These are phyloP conservation scores for Eucalyptus tenuipes DNA, from an alignment of 345 rosid species.

Conservation along the genomic window DNA sequence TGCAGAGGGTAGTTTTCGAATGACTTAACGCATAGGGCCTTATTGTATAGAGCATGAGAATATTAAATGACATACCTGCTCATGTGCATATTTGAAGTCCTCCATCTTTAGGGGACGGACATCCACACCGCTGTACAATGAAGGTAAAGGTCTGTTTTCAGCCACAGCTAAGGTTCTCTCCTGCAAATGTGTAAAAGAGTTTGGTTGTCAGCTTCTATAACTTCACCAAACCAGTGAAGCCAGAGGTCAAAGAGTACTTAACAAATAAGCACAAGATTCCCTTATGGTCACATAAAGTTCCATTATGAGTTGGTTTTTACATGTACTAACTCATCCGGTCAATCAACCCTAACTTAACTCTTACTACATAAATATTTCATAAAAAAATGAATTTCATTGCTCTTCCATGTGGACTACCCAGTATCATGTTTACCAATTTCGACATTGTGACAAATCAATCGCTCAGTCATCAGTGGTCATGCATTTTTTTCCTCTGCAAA, in stretches of 20 bases:
- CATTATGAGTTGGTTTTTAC: not conserved
- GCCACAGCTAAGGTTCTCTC: slow-evolving; percentile 53
- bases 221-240: not conserved
- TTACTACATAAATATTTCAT: not conserved
- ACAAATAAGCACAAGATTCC: not conserved
- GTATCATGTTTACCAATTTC: not conserved
- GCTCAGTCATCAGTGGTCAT: not conserved
- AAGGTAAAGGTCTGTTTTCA: slow-evolving; percentile 56
- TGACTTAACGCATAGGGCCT: not conserved
- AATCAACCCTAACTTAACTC: not conserved
- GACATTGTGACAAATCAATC: not conserved
- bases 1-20: not conserved
- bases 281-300: not conserved
- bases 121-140: slow-evolving; percentile 60
- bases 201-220: not conserved
- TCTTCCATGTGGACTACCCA: not conserved
- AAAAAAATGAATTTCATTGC: not conserved
- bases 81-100: slow-evolving; percentile 84
- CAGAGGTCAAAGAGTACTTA: not conserved
- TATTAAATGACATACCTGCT: slow-evolving; percentile 52
- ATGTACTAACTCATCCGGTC: not conserved
- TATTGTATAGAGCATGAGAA: not conserved
- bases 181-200: slow-evolving; percentile 17
- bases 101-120: slow-evolving; percentile 70
- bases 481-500: not conserved